Evolutionary conservation across 306 rosid genomes (phyloP).

Genomic region (Carpinus viminea): DNA sequence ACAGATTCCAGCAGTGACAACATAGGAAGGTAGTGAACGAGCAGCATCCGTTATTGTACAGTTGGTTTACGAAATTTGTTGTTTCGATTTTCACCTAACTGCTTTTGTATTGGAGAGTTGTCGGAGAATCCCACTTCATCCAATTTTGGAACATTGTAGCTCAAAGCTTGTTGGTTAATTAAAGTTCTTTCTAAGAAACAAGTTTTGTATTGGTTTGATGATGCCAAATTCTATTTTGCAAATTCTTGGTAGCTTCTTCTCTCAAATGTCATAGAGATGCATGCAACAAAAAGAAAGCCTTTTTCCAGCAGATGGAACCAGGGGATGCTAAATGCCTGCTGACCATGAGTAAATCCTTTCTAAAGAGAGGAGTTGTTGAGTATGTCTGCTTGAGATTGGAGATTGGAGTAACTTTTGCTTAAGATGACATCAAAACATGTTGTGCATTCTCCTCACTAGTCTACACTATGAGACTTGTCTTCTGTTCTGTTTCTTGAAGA

Average conservation of each 20-base stretch:
- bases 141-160: constrained; percentile 37
- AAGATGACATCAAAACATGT: too few relatives aligned
- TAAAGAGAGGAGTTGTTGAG: neutral
- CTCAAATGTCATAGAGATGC: neutral
- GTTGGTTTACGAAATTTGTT: constrained; percentile 24
- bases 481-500: too few relatives aligned
- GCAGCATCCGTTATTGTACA: constrained; percentile 45
- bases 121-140: constrained; percentile 49
- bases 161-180: constrained; percentile 23
- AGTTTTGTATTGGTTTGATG: constrained; percentile 21
- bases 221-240: constrained; percentile 19
- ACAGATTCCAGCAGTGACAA: constrained; percentile 35
- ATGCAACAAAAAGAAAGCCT: neutral
- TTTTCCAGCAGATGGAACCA: neutral
- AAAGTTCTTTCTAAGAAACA: constrained; percentile 12
- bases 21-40: constrained; percentile 25
- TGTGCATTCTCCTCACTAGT: too few relatives aligned
- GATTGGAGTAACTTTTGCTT: too few relatives aligned
- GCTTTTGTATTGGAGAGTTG: constrained; percentile 8
- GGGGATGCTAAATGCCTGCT: neutral
- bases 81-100: constrained; percentile 14
- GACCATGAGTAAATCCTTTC: neutral
- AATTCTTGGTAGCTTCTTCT: neutral
- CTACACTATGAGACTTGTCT: too few relatives aligned
- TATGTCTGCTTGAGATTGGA: neutral